Evolutionary conservation across 1,284 basidiomycete species (phyloP).

Genomic region (Erythrobasidium hasegawianum): DNA sequence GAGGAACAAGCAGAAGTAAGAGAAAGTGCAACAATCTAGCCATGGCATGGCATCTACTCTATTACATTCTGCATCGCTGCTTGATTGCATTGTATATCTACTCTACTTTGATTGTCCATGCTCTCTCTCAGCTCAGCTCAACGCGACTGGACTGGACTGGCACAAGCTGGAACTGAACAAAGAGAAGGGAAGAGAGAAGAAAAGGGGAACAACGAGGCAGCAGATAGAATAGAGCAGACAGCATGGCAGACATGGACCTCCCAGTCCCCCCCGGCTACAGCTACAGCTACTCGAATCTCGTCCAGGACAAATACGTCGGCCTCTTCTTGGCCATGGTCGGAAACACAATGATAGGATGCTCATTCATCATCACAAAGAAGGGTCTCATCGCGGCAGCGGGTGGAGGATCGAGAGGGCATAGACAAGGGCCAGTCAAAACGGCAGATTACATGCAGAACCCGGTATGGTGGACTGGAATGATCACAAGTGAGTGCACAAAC

Average conservation of each 20-base stretch:
- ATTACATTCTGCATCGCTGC: too few relatives aligned
- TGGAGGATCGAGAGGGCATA: slow-evolving; percentile 36
- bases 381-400: slow-evolving; percentile 48
- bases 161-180: background rate
- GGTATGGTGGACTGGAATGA: slow-evolving; percentile 90
- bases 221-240: background rate
- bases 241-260: background rate
- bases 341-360: slow-evolving; percentile 81
- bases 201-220: background rate
- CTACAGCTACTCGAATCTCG: slow-evolving; percentile 1
- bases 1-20: background rate
- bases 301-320: slow-evolving; percentile 57
- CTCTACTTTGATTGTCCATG: too few relatives aligned
- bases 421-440: slow-evolving; percentile 67
- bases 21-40: too few relatives aligned
- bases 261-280: background rate
- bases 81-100: too few relatives aligned
- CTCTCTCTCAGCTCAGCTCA: too few relatives aligned
- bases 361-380: slow-evolving; percentile 97
- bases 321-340: slow-evolving; percentile 76
- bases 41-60: too few relatives aligned
- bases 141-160: too few relatives aligned
- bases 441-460: slow-evolving; percentile 84
- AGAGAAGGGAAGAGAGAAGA: background rate
- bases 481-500: slow-evolving; percentile 15